A percentile compares a stretch with the other conserved stretches of the same genome.
phyloP scores from a whole-genome alignment of 1,284 basidiomycete genomes.

The Fomitiporia mediterranea region DNA sequence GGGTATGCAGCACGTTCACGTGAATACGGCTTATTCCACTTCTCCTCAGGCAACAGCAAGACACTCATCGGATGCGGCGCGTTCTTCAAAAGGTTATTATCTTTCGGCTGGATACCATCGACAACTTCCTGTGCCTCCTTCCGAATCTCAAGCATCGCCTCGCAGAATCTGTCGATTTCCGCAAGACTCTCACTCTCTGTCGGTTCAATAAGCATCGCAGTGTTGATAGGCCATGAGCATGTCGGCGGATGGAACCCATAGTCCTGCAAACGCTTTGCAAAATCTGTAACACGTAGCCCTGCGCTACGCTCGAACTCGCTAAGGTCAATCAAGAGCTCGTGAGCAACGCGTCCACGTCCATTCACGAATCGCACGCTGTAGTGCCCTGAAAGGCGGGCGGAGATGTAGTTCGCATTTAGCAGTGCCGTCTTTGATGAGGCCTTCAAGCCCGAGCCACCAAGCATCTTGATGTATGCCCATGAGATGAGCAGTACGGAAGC shows the following conservation, averaged over 20 bases:
- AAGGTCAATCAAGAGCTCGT: constrained; percentile 93
- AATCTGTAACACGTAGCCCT: constrained; percentile 90
- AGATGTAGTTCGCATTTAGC: constrained; percentile 97
- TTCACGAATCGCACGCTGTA: constrained; percentile 93
- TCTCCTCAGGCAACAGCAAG: constrained; percentile 60
- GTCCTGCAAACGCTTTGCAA: constrained; percentile 92
- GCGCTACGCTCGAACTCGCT: constrained; percentile 89
- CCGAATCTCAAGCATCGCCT: constrained; percentile 95
- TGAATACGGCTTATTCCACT: constrained; percentile 91
- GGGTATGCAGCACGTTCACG: constrained; percentile 85
- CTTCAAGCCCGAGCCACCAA: constrained; percentile 85
- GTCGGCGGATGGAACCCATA: constrained; percentile 90
- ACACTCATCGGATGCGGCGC: constrained; percentile 87
- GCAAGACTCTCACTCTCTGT: constrained; percentile 91
- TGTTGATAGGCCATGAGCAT: constrained; percentile 91
- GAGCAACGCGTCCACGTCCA: constrained; percentile 85
- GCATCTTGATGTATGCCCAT: constrained; percentile 98
- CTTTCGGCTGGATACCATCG: constrained; percentile 78
- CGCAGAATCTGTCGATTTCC: constrained; percentile 91
- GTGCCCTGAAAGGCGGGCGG: constrained; percentile 76
- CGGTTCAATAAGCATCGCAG: constrained; percentile 93
- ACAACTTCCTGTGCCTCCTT: constrained; percentile 88
- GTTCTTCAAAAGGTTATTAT: constrained; percentile 90
- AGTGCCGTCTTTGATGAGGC: constrained; percentile 85
- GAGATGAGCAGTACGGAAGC: constrained; percentile 96